phyloP scores from a whole-genome alignment of 495 filamentous ascomycete genomes.

The Trichocladium uniseriatum region DNA sequence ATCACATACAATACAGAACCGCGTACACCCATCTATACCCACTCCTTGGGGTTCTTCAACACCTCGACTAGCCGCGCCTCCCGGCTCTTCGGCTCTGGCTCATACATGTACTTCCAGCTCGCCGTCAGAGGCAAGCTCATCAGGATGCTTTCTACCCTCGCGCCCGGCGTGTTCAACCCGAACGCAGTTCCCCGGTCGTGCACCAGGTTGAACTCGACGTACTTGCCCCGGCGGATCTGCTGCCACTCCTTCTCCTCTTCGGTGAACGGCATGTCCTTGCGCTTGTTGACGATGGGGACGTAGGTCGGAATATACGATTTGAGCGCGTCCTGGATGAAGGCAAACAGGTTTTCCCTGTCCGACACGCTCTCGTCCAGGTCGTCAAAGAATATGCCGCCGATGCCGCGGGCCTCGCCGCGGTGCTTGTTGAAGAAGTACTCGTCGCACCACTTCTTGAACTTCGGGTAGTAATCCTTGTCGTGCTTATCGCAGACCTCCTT shows the following conservation, averaged over 20 bases:
- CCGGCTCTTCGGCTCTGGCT: conserved; percentile 60
- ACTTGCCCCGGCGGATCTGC: conserved; percentile 81
- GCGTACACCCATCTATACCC: conserved; percentile 53
- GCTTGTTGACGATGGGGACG: conserved; percentile 71
- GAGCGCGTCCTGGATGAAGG: conserved; percentile 79
- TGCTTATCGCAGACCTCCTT: conserved; percentile 92
- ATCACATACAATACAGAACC: conserved; percentile 7
- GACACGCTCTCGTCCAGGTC: conserved; percentile 75
- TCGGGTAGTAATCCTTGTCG: conserved; percentile 83
- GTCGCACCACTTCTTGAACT: conserved; percentile 98
- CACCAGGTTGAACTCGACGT: conserved; percentile 98
- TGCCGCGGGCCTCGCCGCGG: conserved; percentile 75
- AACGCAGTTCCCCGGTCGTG: conserved; percentile 95
- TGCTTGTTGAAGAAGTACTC: conserved; percentile 94
- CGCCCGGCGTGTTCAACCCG: conserved; percentile 84
- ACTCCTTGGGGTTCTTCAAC: conserved; percentile 76
- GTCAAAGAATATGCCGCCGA: conserved; percentile 98
- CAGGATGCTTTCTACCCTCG: conserved; percentile 88
- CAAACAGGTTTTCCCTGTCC: conserved; percentile 82
- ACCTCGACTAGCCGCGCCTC: conserved; percentile 74
- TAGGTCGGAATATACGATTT: conserved; percentile 87
- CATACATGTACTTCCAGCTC: conserved; percentile 92
- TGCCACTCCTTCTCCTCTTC: conserved; percentile 89
- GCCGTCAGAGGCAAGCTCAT: conserved; percentile 95
- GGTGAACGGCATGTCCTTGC: conserved; percentile 87